These are phyloP conservation scores for Silene uniflora DNA, from an alignment of 148 eudicot species.

Conservation along the genomic window DNA sequence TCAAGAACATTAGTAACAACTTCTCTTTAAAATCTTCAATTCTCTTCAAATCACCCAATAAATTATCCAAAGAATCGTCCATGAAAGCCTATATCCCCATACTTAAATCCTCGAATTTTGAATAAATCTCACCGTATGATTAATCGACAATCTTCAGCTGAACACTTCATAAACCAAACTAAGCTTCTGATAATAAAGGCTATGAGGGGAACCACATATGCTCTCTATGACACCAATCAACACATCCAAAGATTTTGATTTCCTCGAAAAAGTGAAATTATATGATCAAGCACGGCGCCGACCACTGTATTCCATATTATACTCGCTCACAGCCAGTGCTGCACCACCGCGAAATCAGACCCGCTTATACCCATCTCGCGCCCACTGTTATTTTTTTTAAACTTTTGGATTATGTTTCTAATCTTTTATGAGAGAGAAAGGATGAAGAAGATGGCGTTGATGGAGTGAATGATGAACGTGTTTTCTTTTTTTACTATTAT, in stretches of 20 bases:
- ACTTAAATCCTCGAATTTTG: constrained; percentile 29
- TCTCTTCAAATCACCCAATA: constrained; percentile 30
- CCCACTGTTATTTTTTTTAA: too few species aligned
- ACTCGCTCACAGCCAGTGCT: too few species aligned
- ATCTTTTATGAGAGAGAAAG: too few species aligned
- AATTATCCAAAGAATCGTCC: constrained; percentile 23
- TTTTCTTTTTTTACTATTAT: too few species aligned
- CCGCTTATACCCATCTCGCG: too few species aligned
- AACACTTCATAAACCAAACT: constrained; percentile 43
- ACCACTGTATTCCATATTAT: constrained; percentile 63
- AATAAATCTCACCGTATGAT: constrained; percentile 33
- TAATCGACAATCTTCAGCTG: constrained; percentile 59
- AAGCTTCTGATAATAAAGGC: constrained; percentile 36
- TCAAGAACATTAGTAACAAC: constrained; percentile 45
- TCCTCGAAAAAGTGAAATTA: not conserved
- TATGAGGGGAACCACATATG: constrained; percentile 46
- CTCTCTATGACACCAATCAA: constrained; percentile 45
- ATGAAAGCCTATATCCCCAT: constrained; percentile 24
- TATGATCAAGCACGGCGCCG: constrained; percentile 39
- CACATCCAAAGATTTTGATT: constrained; percentile 3
- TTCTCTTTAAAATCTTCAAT: constrained; percentile 40
- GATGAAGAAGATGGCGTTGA: too few species aligned
- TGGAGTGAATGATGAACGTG: too few species aligned
- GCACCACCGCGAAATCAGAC: too few species aligned
- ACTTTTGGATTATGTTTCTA: too few species aligned